A percentile compares a stretch with the other conserved stretches of the same genome.
phyloP scores from a whole-genome alignment of 2,329 filamentous ascomycete species.

The Dactylonectria macrodidyma region DNA sequence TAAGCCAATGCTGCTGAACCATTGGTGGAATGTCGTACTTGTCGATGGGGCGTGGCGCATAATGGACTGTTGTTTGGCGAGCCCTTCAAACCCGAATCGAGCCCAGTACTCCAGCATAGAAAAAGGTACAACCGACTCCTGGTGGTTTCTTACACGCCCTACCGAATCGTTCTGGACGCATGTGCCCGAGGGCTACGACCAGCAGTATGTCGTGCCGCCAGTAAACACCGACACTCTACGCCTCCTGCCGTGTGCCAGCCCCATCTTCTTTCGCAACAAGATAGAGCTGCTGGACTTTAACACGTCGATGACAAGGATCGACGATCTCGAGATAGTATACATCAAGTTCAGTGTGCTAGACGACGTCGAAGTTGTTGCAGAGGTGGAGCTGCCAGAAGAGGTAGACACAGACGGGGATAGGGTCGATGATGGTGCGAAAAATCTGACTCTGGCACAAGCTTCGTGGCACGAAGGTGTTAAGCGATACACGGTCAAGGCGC shows the following conservation, averaged over 20 bases:
- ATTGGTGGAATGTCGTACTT: slow-evolving; percentile 98
- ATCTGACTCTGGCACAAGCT: slow-evolving; percentile 89
- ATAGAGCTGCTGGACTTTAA: slow-evolving; percentile 91
- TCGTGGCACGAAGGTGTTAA: slow-evolving; percentile 93
- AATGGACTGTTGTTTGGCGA: slow-evolving; percentile 93
- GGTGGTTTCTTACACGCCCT: slow-evolving; percentile 93
- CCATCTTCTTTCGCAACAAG: slow-evolving; percentile 87
- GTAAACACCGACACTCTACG: slow-evolving; percentile 89
- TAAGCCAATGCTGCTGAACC: slow-evolving; percentile 87
- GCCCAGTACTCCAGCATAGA: slow-evolving; percentile 81
- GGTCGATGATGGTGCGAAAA: slow-evolving; percentile 87
- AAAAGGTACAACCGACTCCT: slow-evolving; percentile 78
- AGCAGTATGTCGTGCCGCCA: slow-evolving; percentile 94
- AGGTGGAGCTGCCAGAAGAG: slow-evolving; percentile 88
- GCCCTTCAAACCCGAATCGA: slow-evolving; percentile 89
- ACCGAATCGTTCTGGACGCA: slow-evolving; percentile 96
- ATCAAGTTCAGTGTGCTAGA: slow-evolving; percentile 88
- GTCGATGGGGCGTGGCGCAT: slow-evolving; percentile 82
- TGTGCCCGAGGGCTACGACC: slow-evolving; percentile 86
- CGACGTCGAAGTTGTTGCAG: slow-evolving; percentile 92
- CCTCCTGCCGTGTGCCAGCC: slow-evolving; percentile 87
- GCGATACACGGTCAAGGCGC: slow-evolving; percentile 92
- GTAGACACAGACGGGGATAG: slow-evolving; percentile 93
- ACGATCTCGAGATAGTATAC: slow-evolving; percentile 94
- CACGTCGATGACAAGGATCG: slow-evolving; percentile 86